Conservation (phyloP, 2,329 filamentous ascomycete genomes). For the Corynespora cassiicola region DNA sequence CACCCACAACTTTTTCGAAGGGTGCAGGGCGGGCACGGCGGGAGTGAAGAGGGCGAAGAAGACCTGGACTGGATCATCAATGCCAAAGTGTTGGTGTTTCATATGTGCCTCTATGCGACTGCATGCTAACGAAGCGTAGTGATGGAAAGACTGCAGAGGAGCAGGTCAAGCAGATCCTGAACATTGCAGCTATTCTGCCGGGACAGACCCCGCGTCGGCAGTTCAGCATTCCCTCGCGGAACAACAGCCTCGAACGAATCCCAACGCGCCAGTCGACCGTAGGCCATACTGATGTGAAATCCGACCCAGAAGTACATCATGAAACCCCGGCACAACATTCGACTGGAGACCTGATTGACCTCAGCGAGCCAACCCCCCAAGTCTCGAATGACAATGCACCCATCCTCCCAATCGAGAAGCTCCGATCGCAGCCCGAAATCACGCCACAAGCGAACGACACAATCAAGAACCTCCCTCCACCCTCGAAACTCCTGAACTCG, state of each 20-base stretch:
- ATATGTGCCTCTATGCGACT: neutral
- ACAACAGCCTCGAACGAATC: constrained; percentile 26
- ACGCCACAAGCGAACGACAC: constrained; percentile 11
- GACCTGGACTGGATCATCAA: constrained; percentile 96
- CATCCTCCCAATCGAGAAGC: constrained; percentile 9
- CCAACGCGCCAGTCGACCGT: too few species aligned
- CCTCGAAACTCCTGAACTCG: constrained; percentile 14
- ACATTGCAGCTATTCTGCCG: constrained; percentile 82
- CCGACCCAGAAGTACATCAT: constrained; percentile 6
- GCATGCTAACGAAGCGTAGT: constrained; percentile 24
- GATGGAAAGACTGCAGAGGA: constrained; percentile 71
- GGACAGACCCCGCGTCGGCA: constrained; percentile 69
- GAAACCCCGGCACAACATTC: constrained; percentile 16
- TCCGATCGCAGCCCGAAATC: constrained; percentile 9
- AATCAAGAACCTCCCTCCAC: constrained; percentile 10
- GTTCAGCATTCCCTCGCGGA: constrained; percentile 63
- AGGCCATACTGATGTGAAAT: too few species aligned
- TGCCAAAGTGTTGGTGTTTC: constrained; percentile 72
- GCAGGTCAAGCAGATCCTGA: constrained; percentile 81
- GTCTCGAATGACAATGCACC: constrained; percentile 2
- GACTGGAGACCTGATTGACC: constrained; percentile 62
- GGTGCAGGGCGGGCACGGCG: constrained; percentile 73
- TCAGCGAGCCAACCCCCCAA: constrained; percentile 55
- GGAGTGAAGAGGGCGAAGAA: constrained; percentile 80
- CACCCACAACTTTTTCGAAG: constrained; percentile 82